Evolutionary conservation across 2,329 filamentous ascomycete genomes (phyloP), one percentile per base, ranked within the genome.

Genomic region (Kalmusia sp.): DNA sequence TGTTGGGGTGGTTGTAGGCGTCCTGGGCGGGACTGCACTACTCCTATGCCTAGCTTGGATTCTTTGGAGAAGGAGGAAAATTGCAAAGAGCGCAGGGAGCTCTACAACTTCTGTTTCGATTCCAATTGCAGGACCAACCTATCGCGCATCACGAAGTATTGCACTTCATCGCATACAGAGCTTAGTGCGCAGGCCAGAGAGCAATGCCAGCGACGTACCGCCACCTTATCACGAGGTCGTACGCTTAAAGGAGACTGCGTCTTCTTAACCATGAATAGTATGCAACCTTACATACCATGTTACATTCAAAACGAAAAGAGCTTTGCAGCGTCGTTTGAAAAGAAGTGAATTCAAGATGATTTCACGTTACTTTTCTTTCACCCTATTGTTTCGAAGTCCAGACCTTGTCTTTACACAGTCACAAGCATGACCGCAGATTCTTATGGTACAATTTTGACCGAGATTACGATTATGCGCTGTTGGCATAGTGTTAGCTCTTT

Each of bases 141-240:
- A 35, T 17, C 12, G 17, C 14, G 21, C 8, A 8, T 9, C 40
- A 19, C 49, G 15, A 17, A 38, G 28, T 40, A 43, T 52, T 31
- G 33, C 41, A 8, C 28, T 52, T 8, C 49, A 52, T 14, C 49
- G 33, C 3, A 35, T 47, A 14, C 49, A 28, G n/a, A 21, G 40
- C n/a, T 34, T 52, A 14, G 41, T 52, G 15, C 49, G 49, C 17
- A 52, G 49, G 25, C 49, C 40, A 15, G 49, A 47, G 4, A 38
- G 41, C 21, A 35, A 25, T 14, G 43, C 31, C 22, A 45, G 41
- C 28, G 49, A 52, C 15, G 49, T 41, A 8, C 49, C 49, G 34
- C 49, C 49, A n/a, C 34, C 49, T 30, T 52, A 52, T 21, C 49
- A 52, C 11, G 49, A 52, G 24, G 49, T 35, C n/a, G 33, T 52